These are phyloP conservation scores for Hirsutella rhossiliensis DNA, from an alignment of 2,329 filamentous ascomycete species.

Conservation along the genomic window DNA sequence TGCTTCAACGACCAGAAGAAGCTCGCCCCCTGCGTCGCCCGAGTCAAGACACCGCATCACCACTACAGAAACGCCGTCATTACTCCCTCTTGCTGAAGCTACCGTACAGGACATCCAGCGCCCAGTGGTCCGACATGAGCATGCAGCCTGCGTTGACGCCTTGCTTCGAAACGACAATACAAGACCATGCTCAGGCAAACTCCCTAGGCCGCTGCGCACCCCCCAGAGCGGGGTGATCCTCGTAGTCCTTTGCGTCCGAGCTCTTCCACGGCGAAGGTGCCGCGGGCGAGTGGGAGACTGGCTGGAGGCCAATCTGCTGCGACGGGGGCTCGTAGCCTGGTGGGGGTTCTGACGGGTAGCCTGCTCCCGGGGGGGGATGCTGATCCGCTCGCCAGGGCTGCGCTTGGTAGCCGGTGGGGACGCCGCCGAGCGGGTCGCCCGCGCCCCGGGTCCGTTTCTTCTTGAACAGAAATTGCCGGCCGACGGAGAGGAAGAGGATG, in stretches of 20 bases:
- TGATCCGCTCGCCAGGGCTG: conserved; percentile 16
- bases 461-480: conserved; percentile 14
- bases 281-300: conserved; percentile 9
- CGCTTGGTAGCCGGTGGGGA: conserved; percentile 13
- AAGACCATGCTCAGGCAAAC: conserved; percentile 11
- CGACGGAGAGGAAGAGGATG: conserved; percentile 23
- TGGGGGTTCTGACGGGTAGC: conserved; percentile 14
- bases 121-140: too few relatives aligned
- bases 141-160: too few relatives aligned
- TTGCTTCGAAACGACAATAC: conserved; percentile 12
- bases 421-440: conserved; percentile 3
- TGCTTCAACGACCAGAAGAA: too few relatives aligned
- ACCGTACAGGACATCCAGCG: not conserved
- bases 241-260: conserved; percentile 14
- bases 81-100: too few relatives aligned
- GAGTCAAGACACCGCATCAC: too few relatives aligned
- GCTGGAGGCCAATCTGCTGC: conserved; percentile 16
- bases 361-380: conserved; percentile 5
- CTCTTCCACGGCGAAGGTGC: conserved; percentile 14
- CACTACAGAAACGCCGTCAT: too few relatives aligned
- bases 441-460: conserved; percentile 6
- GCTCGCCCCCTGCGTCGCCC: too few relatives aligned
- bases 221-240: conserved; percentile 18
- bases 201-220: conserved; percentile 19
- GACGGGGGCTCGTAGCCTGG: conserved; percentile 21